A percentile compares a stretch with the other conserved stretches of the same genome.
These are phyloP conservation scores for Lipomyces japonicus DNA, from an alignment of 805 yeast species.

Conservation along the genomic window DNA sequence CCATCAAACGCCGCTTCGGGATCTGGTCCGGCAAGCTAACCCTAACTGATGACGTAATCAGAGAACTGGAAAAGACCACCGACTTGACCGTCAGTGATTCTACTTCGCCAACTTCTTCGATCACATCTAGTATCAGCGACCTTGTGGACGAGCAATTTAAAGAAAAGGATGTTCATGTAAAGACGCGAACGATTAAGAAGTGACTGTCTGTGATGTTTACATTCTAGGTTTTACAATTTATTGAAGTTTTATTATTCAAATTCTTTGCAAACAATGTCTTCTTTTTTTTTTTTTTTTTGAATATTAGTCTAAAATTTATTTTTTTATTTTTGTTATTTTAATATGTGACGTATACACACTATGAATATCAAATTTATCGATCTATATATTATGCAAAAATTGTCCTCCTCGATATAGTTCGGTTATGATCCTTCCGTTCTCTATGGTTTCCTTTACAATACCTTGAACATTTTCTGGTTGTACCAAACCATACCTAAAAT, in stretches of 20 bases:
- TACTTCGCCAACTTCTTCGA: background rate
- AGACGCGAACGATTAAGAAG: no score
- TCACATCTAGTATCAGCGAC: background rate
- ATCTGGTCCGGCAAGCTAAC: slow-evolving; percentile 23
- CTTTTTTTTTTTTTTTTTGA: background rate
- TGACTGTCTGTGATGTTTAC: no score
- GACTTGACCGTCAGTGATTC: background rate
- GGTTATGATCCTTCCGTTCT: slow-evolving; percentile 48
- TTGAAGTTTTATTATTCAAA: no score
- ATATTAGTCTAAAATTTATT: background rate
- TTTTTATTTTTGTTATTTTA: background rate
- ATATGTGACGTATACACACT: no score
- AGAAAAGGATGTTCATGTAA: background rate
- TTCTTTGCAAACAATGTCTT: no score
- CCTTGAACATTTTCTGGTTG: slow-evolving; percentile 64
- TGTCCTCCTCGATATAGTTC: slow-evolving; percentile 45
- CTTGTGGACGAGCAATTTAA: background rate
- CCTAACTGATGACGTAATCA: background rate
- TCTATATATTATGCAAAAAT: no score
- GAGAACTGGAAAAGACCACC: background rate
- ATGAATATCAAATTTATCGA: no score
- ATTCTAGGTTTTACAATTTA: no score
- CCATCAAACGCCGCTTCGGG: slow-evolving; percentile 49
- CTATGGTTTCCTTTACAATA: slow-evolving; percentile 53
- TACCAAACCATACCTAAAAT: slow-evolving; percentile 75